Evolutionary conservation across 768 basidiomycete genomes (phyloP).

Genomic region (Collybia nuda): DNA sequence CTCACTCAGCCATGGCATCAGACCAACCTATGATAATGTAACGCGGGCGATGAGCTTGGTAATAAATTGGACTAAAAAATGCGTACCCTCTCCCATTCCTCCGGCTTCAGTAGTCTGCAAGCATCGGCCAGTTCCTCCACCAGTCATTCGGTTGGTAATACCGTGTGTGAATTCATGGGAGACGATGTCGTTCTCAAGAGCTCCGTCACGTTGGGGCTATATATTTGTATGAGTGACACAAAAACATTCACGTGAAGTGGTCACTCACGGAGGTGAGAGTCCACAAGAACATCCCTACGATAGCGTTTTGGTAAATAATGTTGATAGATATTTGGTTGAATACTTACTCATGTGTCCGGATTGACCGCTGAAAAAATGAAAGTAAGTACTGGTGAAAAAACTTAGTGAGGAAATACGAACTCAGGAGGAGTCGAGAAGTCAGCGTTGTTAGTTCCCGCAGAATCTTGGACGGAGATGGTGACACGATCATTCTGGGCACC

Average conservation of each 20-base stretch:
- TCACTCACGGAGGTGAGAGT: slow-evolving; percentile 22
- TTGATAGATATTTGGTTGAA: too few species aligned
- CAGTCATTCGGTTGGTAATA: slow-evolving; percentile 44
- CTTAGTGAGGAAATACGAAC: slow-evolving; percentile 16
- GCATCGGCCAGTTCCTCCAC: slow-evolving; percentile 49
- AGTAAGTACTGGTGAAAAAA: neutral
- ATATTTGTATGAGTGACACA: neutral
- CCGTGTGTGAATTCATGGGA: slow-evolving; percentile 42
- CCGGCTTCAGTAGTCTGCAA: slow-evolving; percentile 53
- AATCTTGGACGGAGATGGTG: slow-evolving; percentile 47
- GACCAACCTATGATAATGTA: slow-evolving; percentile 28
- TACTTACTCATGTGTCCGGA: slow-evolving; percentile 35
- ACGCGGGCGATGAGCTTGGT: neutral
- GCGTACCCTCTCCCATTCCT: slow-evolving; percentile 52
- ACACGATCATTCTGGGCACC: slow-evolving; percentile 49
- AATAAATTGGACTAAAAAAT: too few species aligned
- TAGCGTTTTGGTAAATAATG: neutral
- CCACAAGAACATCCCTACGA: slow-evolving; percentile 37
- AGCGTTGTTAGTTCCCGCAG: slow-evolving; percentile 39
- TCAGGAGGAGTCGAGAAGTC: slow-evolving; percentile 38
- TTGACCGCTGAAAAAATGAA: slow-evolving; percentile 19
- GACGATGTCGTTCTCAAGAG: slow-evolving; percentile 49
- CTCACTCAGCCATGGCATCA: slow-evolving; percentile 39
- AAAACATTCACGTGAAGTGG: too few species aligned
- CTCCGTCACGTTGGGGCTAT: slow-evolving; percentile 55